Percentiles rank a stretch among this genome's conserved stretches.
These are phyloP conservation scores for Malus hybrid DNA, from an alignment of 331 rosid genomes.

Conservation along the genomic window DNA sequence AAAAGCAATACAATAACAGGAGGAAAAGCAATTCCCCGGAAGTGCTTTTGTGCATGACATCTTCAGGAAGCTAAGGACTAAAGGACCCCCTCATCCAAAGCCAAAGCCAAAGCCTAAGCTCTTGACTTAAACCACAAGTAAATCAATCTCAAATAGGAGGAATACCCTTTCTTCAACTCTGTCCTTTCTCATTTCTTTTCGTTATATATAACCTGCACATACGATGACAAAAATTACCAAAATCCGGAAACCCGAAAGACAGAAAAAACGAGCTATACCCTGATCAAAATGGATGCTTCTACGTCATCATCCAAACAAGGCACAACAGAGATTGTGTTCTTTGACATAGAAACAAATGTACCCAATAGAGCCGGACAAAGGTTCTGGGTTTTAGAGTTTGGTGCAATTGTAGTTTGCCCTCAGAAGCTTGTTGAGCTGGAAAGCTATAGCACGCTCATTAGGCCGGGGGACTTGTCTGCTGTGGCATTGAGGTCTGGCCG, in stretches of 20 bases:
- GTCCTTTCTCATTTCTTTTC: background rate
- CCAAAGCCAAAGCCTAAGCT: slow-evolving; percentile 17
- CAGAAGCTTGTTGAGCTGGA: slow-evolving; percentile 61
- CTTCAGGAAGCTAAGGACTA: slow-evolving; percentile 42
- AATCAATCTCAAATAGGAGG: slow-evolving; percentile 41
- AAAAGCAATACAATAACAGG: slow-evolving; percentile 12
- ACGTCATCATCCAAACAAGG: slow-evolving; percentile 31
- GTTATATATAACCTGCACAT: slow-evolving; percentile 10
- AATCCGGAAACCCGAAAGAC: background rate
- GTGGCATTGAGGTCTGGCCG: slow-evolving; percentile 53
- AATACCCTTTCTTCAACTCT: slow-evolving; percentile 24
- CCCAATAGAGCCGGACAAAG: slow-evolving; percentile 56
- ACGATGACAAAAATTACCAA: background rate
- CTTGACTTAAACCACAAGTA: slow-evolving; percentile 52
- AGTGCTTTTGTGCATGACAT: slow-evolving; percentile 25
- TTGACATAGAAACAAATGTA: slow-evolving; percentile 84
- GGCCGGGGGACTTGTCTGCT: slow-evolving; percentile 53
- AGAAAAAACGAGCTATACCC: background rate
- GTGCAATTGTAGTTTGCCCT: slow-evolving; percentile 71
- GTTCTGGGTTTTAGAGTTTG: slow-evolving; percentile 70
- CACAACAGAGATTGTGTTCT: slow-evolving; percentile 61
- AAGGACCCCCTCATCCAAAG: slow-evolving; percentile 19
- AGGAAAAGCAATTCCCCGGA: slow-evolving; percentile 26
- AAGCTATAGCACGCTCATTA: slow-evolving; percentile 60
- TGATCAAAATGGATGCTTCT: slow-evolving; percentile 12